Base-by-base conservation (phyloP, 225 moss, liverwort and hornwort genomes). In the Pleurozium schreberi region DNA sequence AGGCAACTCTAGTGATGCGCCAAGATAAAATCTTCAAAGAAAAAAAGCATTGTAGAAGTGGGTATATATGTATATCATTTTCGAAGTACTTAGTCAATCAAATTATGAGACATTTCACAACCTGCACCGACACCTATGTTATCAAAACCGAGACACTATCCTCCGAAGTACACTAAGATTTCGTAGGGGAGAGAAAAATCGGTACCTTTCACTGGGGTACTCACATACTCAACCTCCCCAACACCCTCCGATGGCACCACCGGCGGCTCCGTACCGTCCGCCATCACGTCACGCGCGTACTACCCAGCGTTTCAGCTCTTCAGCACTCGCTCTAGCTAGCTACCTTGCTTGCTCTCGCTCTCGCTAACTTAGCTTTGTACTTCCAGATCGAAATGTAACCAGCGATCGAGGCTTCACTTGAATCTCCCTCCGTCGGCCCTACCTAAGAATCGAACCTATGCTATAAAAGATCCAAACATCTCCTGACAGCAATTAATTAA, bases 141-240 rank as follows among this genome's bases (percentile, higher is more conserved):
- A 68, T 45, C n/a, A 22, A 13, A 82, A 62, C 31, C 52, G 71
- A 71, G 73, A 27, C 82, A 61, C 30, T 71, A 16, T n/a, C 16
- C 49, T 47, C 63, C 17, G 63, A 65, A 22, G 15, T 52, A 8
- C 57, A 47, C 22, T 26, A 27, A 20, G 43, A 34, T 50, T 85
- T 31, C 33, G 69, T 23, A 78, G 43, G 14, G 34, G 68, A 49
- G 62, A 71, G 57, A 19, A 85, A 52, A 26, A 75, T 58, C 26
- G 15, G 49, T 84, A 97, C 96, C 96, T 96, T 89, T 89, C 52
- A 97, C 96, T 50, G 42, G 85, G 60, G 88, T 70, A 88, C 92
- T 92, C 91, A 88, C 92, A 77, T 97, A 97, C 78, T 91, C 88
- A 57, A 89, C 92, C 69, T 90, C 88, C 80, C 93, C 94, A 49